phyloP scores from a whole-genome alignment of 257 asterid genomes.

The Nicotiana undulata region DNA sequence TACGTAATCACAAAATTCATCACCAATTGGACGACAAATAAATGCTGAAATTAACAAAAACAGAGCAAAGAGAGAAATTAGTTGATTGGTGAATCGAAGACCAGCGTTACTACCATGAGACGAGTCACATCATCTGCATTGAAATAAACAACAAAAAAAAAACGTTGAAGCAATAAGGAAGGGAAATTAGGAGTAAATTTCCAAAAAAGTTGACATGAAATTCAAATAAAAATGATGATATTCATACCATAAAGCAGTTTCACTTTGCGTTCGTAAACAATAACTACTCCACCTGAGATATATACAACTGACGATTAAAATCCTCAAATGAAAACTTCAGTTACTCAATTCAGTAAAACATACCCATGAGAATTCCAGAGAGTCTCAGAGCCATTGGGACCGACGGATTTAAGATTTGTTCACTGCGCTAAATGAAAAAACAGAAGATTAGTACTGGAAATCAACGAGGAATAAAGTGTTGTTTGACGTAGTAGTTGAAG shows the following conservation, averaged over 20 bases:
- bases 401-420: conserved; percentile 80
- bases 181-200: not conserved
- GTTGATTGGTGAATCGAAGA: not conserved
- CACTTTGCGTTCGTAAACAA: conserved; percentile 90
- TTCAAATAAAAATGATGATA: not conserved
- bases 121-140: conserved; percentile 82
- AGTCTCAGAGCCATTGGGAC: conserved; percentile 98
- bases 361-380: conserved; percentile 98
- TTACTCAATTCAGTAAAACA: no score
- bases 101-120: conserved; percentile 49
- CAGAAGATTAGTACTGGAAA: not conserved
- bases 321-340: not conserved
- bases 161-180: not conserved
- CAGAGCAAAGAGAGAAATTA: not conserved
- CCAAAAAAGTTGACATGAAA: conserved; percentile 1
- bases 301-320: not conserved
- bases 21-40: not conserved
- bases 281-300: conserved; percentile 80
- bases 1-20: not conserved
- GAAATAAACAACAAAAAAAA: not conserved
- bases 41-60: not conserved
- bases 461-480: not conserved
- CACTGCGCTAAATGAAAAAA: conserved; percentile 29
- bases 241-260: conserved; percentile 70
- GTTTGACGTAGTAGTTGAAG: not conserved